Base-by-base conservation (phyloP, 257 asterid genomes). In the Nicotiana tomentosiformis region DNA sequence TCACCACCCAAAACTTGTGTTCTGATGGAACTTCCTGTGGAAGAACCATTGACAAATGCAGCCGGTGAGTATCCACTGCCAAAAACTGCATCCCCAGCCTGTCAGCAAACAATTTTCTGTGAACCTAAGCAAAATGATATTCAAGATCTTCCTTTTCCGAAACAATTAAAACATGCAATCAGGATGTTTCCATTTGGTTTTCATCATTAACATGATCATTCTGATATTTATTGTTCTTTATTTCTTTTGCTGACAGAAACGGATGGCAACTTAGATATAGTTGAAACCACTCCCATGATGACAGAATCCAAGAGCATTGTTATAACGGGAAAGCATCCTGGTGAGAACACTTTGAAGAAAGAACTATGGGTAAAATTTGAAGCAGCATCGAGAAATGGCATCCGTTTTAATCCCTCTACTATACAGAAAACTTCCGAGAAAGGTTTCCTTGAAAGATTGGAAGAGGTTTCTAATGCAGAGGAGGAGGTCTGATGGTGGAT, bases 341-440 rank as follows among this genome's bases (percentile, higher is more conserved):
- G 99, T 83, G 99, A 96, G 90, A 93, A 92, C 90, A 96, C 99
- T n/a, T 89, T 96, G 77, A 96, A 96, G 96, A 94, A 86, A 82
- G 99, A 96, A 77, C 89, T 96, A 0, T 96, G 99, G 98, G 83
- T 88, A 18, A 91, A 80, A 86, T 96, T 96, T 85, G 99, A 96
- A 81, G 99, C 94, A 80, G 99, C 95, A 56, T 88, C 97, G 0
- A 77, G 87, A 68, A 83, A 81, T 85, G 94, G 84, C 61, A 80
- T 85, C 66, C 78, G 81, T 81, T 87, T 88, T 87, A 72, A 78
- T 18, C 74, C 35, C 51, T 57, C 91, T 66, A 55, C 62, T 82
- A 32, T 72, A 10, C 89, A 82, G 78, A 80, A 86, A 62, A 74
- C 83, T 61, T 15, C 82, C 26, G 77, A 77, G 32, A 93, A 88